Evolutionary conservation across 2,329 filamentous ascomycete species (phyloP).

Genomic region (Clonostachys byssicola): DNA sequence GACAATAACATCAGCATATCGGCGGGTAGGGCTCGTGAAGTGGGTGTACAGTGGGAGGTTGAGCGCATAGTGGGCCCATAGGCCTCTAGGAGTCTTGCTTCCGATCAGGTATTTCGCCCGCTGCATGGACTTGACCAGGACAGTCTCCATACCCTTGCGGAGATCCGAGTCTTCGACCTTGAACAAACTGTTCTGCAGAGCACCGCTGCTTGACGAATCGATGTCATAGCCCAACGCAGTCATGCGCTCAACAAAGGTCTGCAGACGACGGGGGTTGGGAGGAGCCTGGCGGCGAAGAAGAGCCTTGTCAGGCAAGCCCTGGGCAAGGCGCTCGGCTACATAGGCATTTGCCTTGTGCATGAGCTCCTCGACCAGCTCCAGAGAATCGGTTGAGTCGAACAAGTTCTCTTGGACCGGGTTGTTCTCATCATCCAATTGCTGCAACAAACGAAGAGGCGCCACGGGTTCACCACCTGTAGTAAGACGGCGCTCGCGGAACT

Average conservation of each 20-base stretch:
- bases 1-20: constrained; percentile 92
- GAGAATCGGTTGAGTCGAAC: constrained; percentile 83
- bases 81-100: constrained; percentile 71
- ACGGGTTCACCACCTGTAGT: constrained; percentile 75
- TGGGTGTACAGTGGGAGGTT: constrained; percentile 95
- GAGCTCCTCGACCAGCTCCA: constrained; percentile 92
- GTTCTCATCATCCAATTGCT: constrained; percentile 96
- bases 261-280: constrained; percentile 82
- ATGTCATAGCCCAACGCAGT: constrained; percentile 84
- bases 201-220: constrained; percentile 83
- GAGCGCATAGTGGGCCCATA: constrained; percentile 84
- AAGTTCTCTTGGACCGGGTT: constrained; percentile 95
- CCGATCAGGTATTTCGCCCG: constrained; percentile 93
- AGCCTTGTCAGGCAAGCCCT: constrained; percentile 84
- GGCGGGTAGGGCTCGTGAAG: constrained; percentile 91
- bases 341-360: constrained; percentile 89
- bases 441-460: constrained; percentile 80
- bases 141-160: constrained; percentile 96
- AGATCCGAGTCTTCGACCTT: constrained; percentile 84
- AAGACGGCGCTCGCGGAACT: constrained; percentile 85
- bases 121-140: constrained; percentile 92
- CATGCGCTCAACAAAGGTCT: constrained; percentile 92
- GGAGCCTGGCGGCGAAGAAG: constrained; percentile 81
- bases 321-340: constrained; percentile 78
- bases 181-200: constrained; percentile 92